These are phyloP conservation scores for Fraxinus dipetala DNA, from an alignment of 305 asterid genomes.

Conservation along the genomic window DNA sequence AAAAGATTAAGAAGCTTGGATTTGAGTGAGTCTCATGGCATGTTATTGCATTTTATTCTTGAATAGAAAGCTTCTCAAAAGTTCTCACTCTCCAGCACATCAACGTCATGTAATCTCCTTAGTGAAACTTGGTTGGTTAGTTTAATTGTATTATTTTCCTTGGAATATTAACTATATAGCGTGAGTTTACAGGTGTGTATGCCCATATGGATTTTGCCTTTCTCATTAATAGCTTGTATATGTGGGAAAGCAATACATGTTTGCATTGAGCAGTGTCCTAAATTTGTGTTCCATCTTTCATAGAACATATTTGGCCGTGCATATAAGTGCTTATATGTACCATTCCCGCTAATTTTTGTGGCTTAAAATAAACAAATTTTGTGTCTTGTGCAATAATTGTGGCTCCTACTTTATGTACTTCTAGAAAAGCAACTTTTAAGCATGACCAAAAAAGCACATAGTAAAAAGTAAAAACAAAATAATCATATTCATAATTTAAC, in stretches of 20 bases:
- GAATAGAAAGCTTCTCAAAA: not conserved
- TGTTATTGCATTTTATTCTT: not conserved
- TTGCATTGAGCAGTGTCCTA: not conserved
- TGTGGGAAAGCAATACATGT: not conserved
- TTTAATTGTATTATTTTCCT: not conserved
- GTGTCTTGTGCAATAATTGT: not conserved
- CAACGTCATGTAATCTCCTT: not conserved
- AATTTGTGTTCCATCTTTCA: not conserved
- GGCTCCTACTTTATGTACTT: not conserved
- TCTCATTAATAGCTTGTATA: not conserved
- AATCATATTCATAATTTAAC: not conserved
- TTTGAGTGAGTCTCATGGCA: not conserved
- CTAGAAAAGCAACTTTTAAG: not conserved
- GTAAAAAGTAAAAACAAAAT: too few relatives aligned
- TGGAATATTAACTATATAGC: not conserved
- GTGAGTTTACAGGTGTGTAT: not conserved
- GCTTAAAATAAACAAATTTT: not conserved
- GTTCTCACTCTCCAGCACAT: not conserved
- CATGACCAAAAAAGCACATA: not conserved
- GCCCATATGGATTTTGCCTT: not conserved
- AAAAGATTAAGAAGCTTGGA: not conserved
- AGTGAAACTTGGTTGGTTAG: not conserved
- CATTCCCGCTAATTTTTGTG: not conserved
- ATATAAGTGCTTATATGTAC: not conserved
- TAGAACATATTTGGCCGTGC: not conserved